Evolutionary conservation across 1,284 basidiomycete species (phyloP).

Genomic region (Sutorius eximius): DNA sequence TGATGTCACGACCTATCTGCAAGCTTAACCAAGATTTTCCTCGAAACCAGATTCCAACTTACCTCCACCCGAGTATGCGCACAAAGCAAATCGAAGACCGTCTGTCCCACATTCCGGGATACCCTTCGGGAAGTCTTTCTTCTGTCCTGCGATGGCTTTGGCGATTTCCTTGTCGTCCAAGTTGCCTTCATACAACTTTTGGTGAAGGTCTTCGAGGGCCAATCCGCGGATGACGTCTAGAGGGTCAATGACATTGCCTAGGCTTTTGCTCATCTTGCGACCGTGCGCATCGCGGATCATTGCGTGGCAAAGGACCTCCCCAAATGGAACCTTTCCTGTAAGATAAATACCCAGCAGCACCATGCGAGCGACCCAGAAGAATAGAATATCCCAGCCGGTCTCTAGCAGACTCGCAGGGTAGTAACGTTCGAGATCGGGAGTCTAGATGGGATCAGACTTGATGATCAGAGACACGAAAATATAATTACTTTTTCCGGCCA

Average conservation of each 20-base stretch:
- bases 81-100: slow-evolving; percentile 92
- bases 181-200: slow-evolving; percentile 89
- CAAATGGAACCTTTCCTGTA: slow-evolving; percentile 91
- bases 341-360: slow-evolving; percentile 90
- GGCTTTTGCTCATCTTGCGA: slow-evolving; percentile 98
- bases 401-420: slow-evolving; percentile 92
- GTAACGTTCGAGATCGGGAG: slow-evolving; percentile 73
- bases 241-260: slow-evolving; percentile 98
- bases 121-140: slow-evolving; percentile 99
- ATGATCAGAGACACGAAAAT: background rate
- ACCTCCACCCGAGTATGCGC: slow-evolving; percentile 92
- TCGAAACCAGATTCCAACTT: slow-evolving; percentile 17
- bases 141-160: slow-evolving; percentile 93
- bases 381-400: slow-evolving; percentile 98
- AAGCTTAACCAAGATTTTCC: background rate
- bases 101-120: slow-evolving; percentile 99
- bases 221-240: slow-evolving; percentile 94
- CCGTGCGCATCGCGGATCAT: slow-evolving; percentile 99
- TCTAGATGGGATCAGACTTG: slow-evolving; percentile 42
- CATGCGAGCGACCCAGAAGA: slow-evolving; percentile 99
- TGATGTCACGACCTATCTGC: slow-evolving; percentile 84
- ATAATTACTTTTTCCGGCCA: slow-evolving; percentile 85
- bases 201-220: slow-evolving; percentile 80
- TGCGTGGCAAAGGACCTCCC: slow-evolving; percentile 97
- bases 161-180: slow-evolving; percentile 91